These are phyloP conservation scores for Sugiyamaella americana DNA, from an alignment of 805 yeast genomes.

Conservation along the genomic window DNA sequence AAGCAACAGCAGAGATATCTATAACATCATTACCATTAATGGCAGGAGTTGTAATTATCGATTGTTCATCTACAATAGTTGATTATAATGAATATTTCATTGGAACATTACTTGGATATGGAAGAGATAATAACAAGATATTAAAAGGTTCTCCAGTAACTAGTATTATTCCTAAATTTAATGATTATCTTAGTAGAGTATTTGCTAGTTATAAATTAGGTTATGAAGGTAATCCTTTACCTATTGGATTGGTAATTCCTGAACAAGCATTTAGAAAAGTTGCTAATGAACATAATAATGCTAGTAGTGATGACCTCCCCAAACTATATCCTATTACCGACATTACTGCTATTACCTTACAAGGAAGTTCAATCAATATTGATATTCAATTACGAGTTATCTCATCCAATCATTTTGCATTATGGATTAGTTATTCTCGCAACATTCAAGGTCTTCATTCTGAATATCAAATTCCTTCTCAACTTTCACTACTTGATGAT, in stretches of 20 bases:
- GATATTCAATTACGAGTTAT: slow-evolving; percentile 80
- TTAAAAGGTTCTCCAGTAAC: slow-evolving; percentile 46
- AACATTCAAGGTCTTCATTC: slow-evolving; percentile 24
- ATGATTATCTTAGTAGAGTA: slow-evolving; percentile 37
- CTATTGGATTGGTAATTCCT: slow-evolving; percentile 72
- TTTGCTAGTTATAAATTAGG: slow-evolving; percentile 31
- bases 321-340: slow-evolving; percentile 38
- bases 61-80: slow-evolving; percentile 46
- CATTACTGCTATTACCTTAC: slow-evolving; percentile 60
- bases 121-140: slow-evolving; percentile 18
- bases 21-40: slow-evolving; percentile 71
- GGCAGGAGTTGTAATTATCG: slow-evolving; percentile 75
- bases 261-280: slow-evolving; percentile 80
- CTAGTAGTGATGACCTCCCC: slow-evolving; percentile 2
- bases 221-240: slow-evolving; percentile 7
- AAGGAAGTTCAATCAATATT: slow-evolving; percentile 57
- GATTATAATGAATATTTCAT: slow-evolving; percentile 76
- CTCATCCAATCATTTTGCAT: slow-evolving; percentile 48
- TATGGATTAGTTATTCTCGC: slow-evolving; percentile 87
- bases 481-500: slow-evolving; percentile 37
- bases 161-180: slow-evolving; percentile 57
- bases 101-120: slow-evolving; percentile 68
- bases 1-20: slow-evolving; percentile 33
- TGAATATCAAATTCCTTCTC: slow-evolving; percentile 45
- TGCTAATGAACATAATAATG: slow-evolving; percentile 4